Evolutionary conservation across 129 eudicot species (phyloP), one percentile per base, ranked within the genome.

Genomic region (Kitagawia praeruptora): DNA sequence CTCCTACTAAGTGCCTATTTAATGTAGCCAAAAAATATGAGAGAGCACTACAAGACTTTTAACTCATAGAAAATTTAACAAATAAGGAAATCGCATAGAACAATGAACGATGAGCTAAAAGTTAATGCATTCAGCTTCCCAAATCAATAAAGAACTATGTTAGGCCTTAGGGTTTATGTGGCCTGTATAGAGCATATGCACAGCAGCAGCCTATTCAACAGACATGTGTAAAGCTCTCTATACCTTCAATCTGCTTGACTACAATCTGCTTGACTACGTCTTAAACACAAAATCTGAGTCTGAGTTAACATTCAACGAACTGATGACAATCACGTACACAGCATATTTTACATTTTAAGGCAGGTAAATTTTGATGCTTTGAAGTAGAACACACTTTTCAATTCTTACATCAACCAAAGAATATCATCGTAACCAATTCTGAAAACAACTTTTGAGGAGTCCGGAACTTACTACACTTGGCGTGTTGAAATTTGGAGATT

Each of bases 391-490:
- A 61, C 3, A 0, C 69, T n/a, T 54, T 53, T n/a, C 34, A n/a
- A n/a, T 9, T n/a, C 34, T n/a, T 58, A 5, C 73, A 67, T 28
- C 73, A 67, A 67, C 34, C 73, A 67, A 31, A 67, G 8, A 67
- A 27, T 12, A 67, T 27, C 23, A 71, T 39, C 44, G 16, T 25
- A 11, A 16, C 42, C 61, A 34, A 44, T 74, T 5, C 27, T 27
- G n/a, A 75, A 75, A 70, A 38, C 25, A 3, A 18, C 19, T 67
- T 12, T 27, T 34, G 21, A 69, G 23, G 61, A 54, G 70, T 38
- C 38, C 45, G 40, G 39, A 34, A 79, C 80, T 85, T 89, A 93
- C 98, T 70, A 85, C 87, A 40, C 84, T 88, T 23, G 96, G 93
- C 76, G 81, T 75, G 73, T 76, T 81, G 83, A 90, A 77, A 76